A percentile compares a stretch with the other conserved stretches of the same genome.
phyloP scores from a whole-genome alignment of 257 asterid species.

The Voacanga thouarsii region DNA sequence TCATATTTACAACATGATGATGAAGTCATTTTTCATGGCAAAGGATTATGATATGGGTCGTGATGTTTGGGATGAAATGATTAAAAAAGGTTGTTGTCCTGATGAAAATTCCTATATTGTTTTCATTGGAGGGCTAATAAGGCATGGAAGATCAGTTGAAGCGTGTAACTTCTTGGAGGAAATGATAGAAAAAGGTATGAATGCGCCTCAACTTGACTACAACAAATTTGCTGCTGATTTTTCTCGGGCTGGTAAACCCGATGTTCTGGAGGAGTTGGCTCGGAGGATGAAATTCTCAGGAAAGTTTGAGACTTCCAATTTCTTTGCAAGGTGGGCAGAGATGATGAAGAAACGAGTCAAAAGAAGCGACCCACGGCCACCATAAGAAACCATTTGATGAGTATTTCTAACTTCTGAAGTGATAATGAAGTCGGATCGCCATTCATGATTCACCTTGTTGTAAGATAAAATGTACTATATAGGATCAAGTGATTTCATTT shows the following conservation, averaged over 20 bases:
- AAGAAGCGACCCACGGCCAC: slow-evolving; percentile 18
- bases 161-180: slow-evolving; percentile 71
- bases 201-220: slow-evolving; percentile 66
- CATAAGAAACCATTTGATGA: not conserved
- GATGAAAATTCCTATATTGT: slow-evolving; percentile 82
- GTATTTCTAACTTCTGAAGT: not conserved
- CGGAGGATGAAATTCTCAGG: slow-evolving; percentile 57
- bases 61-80: slow-evolving; percentile 93
- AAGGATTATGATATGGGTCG: slow-evolving; percentile 59
- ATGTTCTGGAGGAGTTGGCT: slow-evolving; percentile 52
- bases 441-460: not conserved
- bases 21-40: slow-evolving; percentile 59
- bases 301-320: slow-evolving; percentile 49
- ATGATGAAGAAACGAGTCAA: slow-evolving; percentile 43
- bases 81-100: slow-evolving; percentile 69
- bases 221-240: slow-evolving; percentile 57
- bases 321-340: slow-evolving; percentile 50
- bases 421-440: not conserved
- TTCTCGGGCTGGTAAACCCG: slow-evolving; percentile 47
- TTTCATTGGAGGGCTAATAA: slow-evolving; percentile 66
- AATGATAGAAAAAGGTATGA: slow-evolving; percentile 89
- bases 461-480: not conserved
- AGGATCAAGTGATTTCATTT: not conserved
- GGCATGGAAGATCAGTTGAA: slow-evolving; percentile 67
- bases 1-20: slow-evolving; percentile 82